Evolutionary conservation across 2,329 filamentous ascomycete genomes (phyloP), one percentile per base, ranked within the genome.

Genomic region (Colletotrichum australisinense): DNA sequence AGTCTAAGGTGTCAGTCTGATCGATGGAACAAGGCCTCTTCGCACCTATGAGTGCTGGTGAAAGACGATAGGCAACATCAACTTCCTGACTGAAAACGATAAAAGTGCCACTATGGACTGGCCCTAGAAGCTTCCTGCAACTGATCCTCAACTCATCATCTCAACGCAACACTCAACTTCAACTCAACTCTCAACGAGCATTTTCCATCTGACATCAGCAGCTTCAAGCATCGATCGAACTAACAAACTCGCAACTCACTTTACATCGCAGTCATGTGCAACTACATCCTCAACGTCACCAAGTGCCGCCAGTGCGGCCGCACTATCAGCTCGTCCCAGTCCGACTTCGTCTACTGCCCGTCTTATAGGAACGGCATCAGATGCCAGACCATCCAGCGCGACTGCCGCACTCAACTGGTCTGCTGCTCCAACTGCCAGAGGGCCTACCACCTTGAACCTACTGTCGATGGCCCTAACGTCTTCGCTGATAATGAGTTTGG

Each of bases 391-490:
- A 59, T 74, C 1, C 68, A 71, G 59, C 72, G 72, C 6, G 68
- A 56, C 30, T 53, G 68, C 30, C 57, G 42, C 19, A 74, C 72
- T 5, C 64, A 49, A n/a, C 63, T 74, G 12, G n/a, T 46, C 16
- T 68, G 49, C 46, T 74, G 72, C 24, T 63, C 72, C 12, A 19
- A 7, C 7, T 74, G 72, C 63, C 72, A 74, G 42, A 42, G 35
- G 22, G 16, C 72, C 22, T 74, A 74, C 16, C 88, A 91, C 75
- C 81, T 86, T 8, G 82, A 83, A 60, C 88, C 88, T 14, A 84
- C 91, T 14, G 86, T 91, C 74, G 86, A 90, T 76, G 89, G 91
- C 59, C 84, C 91, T 56, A 87, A 86, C 30, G 88, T 91, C 77
- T 78, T 88, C 73, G 85, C 90, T 19, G 30, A n/a, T 6, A 12